Conservation (phyloP, 805 yeast species). For the Ogataea trehalophila region DNA sequence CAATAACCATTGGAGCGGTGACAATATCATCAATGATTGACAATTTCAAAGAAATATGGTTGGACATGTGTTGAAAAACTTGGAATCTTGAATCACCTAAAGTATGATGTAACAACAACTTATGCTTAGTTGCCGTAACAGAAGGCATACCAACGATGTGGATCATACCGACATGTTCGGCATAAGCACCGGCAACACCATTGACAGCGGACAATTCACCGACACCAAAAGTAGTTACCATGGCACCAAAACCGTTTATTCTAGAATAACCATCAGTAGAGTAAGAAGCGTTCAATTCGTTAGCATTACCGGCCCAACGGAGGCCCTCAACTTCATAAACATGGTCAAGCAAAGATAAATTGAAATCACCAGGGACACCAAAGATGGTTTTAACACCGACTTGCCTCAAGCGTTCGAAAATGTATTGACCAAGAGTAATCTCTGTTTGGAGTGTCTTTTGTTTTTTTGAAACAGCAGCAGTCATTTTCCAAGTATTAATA, state of each 20-base stretch:
- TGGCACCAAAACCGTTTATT: conserved; percentile 67
- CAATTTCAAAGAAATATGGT: conserved; percentile 62
- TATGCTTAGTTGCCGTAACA: conserved; percentile 64
- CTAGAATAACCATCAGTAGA: conserved; percentile 89
- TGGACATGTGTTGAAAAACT: conserved; percentile 75
- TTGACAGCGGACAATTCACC: conserved; percentile 83
- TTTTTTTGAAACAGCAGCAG: conserved; percentile 2
- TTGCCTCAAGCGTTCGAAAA: conserved; percentile 75
- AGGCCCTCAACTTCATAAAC: conserved; percentile 69
- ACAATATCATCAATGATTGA: conserved; percentile 58
- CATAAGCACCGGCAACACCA: conserved; percentile 85
- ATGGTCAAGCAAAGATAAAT: conserved; percentile 65
- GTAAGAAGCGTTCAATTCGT: conserved; percentile 84
- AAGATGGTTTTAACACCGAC: conserved; percentile 66
- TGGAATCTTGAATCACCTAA: conserved; percentile 80
- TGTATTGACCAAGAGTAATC: conserved; percentile 68
- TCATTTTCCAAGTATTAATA: not conserved
- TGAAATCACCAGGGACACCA: conserved; percentile 83
- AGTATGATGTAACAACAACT: conserved; percentile 74
- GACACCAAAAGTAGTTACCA: conserved; percentile 86
- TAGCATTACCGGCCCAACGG: conserved; percentile 89
- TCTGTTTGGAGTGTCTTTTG: conserved; percentile 17
- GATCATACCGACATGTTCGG: conserved; percentile 82
- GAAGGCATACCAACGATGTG: conserved; percentile 89
- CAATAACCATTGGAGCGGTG: conserved; percentile 67